phyloP scores from a whole-genome alignment of 2,329 filamentous ascomycete species.

The Clonostachys sp. region DNA sequence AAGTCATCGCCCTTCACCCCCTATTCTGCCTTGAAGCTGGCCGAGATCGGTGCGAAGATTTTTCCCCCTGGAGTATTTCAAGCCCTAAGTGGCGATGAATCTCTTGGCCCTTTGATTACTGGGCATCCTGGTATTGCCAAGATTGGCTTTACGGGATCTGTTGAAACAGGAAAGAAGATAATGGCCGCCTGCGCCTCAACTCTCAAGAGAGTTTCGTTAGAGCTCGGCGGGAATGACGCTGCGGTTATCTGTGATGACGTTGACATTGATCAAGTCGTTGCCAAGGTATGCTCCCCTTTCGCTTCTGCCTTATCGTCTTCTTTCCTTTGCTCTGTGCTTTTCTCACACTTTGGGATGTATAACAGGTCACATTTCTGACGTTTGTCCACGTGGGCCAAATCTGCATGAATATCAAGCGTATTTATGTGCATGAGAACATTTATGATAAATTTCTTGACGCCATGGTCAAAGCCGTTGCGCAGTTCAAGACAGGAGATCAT shows the following conservation, averaged over 20 bases:
- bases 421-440: conserved; percentile 54
- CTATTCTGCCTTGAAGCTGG: conserved; percentile 80
- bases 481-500: background rate
- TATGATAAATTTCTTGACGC: conserved; percentile 45
- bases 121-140: conserved; percentile 76
- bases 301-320: background rate
- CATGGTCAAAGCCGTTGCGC: conserved; percentile 12
- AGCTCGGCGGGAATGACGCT: conserved; percentile 92
- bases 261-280: conserved; percentile 84
- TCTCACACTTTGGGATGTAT: background rate
- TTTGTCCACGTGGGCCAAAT: conserved; percentile 3
- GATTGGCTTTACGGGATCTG: conserved; percentile 92
- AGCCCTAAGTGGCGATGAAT: conserved; percentile 55
- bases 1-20: conserved; percentile 96
- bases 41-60: conserved; percentile 73
- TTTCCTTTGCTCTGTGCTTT: background rate
- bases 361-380: conserved; percentile 11
- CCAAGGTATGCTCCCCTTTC: conserved; percentile 17
- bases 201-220: conserved; percentile 80
- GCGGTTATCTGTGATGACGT: conserved; percentile 85
- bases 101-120: conserved; percentile 57
- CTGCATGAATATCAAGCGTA: conserved; percentile 30
- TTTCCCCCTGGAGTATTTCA: conserved; percentile 85
- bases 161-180: conserved; percentile 79
- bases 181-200: conserved; percentile 81